Evolutionary conservation across 2,329 filamentous ascomycete species (phyloP).

Genomic region (Venturia nashicola): DNA sequence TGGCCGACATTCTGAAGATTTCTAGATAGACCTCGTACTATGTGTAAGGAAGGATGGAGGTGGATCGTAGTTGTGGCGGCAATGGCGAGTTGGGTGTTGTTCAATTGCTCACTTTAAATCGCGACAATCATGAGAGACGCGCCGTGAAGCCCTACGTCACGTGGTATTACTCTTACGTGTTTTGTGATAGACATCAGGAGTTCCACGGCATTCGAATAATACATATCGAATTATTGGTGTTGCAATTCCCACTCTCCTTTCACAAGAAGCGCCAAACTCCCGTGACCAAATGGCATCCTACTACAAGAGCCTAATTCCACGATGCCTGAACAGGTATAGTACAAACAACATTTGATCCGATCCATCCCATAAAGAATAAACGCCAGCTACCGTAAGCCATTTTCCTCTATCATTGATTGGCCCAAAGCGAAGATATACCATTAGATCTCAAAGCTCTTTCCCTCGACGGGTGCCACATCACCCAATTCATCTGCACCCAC

Average conservation of each 20-base stretch:
- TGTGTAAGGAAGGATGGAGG: background rate
- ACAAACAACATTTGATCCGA: background rate
- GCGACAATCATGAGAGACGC: background rate
- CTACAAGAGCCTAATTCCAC: background rate
- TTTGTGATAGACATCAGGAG: no score
- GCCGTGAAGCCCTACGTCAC: background rate
- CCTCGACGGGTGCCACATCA: slow-evolving; percentile 1
- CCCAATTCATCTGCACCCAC: slow-evolving; percentile 8
- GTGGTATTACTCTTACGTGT: background rate
- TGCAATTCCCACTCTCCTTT: background rate
- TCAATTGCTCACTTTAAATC: background rate
- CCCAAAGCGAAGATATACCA: background rate
- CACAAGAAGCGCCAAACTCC: background rate
- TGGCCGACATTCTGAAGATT: background rate
- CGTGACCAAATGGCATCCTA: background rate
- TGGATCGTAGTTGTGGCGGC: background rate
- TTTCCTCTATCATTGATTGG: background rate
- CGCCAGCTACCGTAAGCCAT: background rate
- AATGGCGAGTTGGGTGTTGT: background rate
- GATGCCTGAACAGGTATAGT: background rate
- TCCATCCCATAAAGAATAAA: background rate
- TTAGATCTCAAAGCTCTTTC: slow-evolving; percentile 7
- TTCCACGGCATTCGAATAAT: no score
- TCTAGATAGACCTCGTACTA: background rate
- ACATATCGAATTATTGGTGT: no score